Evolutionary conservation across 441 rosid genomes (phyloP).

Genomic region (Breynia disticha): DNA sequence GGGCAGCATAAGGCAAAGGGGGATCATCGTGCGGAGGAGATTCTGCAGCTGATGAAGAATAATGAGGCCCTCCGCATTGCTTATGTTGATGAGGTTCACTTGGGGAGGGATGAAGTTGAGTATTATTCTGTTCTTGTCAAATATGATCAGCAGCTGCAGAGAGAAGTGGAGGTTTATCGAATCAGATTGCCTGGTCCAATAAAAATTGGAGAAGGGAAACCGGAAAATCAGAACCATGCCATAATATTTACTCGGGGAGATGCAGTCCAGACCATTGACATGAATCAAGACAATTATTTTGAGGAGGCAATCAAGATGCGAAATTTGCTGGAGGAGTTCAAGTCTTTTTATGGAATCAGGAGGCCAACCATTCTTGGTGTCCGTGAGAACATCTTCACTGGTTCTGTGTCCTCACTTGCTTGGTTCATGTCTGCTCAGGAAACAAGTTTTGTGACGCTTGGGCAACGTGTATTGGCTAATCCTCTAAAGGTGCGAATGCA

Average conservation of each 20-base stretch:
- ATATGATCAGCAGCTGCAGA: conserved; percentile 50
- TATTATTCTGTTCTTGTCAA: conserved; percentile 85
- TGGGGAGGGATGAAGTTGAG: conserved; percentile 41
- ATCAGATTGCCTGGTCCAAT: conserved; percentile 80
- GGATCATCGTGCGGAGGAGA: conserved; percentile 72
- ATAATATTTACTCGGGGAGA: conserved; percentile 85
- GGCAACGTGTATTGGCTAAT: conserved; percentile 85
- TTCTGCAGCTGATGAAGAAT: conserved; percentile 50
- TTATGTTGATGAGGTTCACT: conserved; percentile 63
- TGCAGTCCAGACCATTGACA: conserved; percentile 84
- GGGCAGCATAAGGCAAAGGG: conserved; percentile 66
- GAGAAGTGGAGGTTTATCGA: conserved; percentile 77
- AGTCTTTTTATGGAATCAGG: conserved; percentile 52
- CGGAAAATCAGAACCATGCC: conserved; percentile 94
- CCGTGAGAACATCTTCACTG: conserved; percentile 85
- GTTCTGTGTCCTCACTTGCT: conserved; percentile 86
- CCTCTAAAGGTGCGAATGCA: conserved; percentile 87
- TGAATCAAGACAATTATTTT: conserved; percentile 89
- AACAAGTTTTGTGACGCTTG: conserved; percentile 75
- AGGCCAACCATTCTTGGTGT: conserved; percentile 87
- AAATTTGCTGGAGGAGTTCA: conserved; percentile 78
- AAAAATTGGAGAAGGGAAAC: conserved; percentile 91
- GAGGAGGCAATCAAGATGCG: conserved; percentile 91
- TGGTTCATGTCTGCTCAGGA: conserved; percentile 92
- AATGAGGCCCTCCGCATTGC: conserved; percentile 89